Base-by-base conservation (phyloP, 176 grass and related monocot genomes). In the Zoysia japonica region DNA sequence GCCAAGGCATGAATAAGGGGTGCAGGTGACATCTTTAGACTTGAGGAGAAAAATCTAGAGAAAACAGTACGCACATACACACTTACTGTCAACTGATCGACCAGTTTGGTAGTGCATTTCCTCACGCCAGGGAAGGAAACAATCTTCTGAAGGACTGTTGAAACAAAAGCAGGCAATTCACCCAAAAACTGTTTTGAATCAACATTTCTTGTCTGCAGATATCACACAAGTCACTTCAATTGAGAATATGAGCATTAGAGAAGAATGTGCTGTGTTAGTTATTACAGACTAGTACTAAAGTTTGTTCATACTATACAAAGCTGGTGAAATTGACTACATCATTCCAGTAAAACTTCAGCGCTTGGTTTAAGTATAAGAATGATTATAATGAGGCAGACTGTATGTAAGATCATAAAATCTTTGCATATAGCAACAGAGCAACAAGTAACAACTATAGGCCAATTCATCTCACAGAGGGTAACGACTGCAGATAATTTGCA, bases 71-170 rank as follows among this genome's bases (percentile, higher is more conserved):
- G 49, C 59, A 41, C 48, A 46, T 70, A 20, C 11, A 71, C 60
- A 77, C 87, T 88, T 98, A 98, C 95, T 37, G 92, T 94, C 68
- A 94, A 83, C 66, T 98, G 95, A 94, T 98, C 83, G 10, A 98
- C 68, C 47, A 87, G 61, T 76, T 89, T 92, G 46, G 55, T 83
- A 74, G 55, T 63, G 60, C 40, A 61, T 52, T 81, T 76, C 56
- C 64, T 80, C 12, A 83, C 80, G 60, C 88, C 86, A 81, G 88
- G 90, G 71, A 92, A 94, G 36, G 88, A 70, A 70, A 63, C 17
- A 9, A 92, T 87, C 76, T 94, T 98, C 0, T 92, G 48, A 42
- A 94, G 81, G 38, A 98, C 64, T 39, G 50, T 71, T 17, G 84
- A 94, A 80, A 90, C 88, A 85, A 98, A 98, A 53, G 44, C 37